Evolutionary conservation across 805 yeast species (phyloP).

Genomic region (Cyberlindnera maritima): DNA sequence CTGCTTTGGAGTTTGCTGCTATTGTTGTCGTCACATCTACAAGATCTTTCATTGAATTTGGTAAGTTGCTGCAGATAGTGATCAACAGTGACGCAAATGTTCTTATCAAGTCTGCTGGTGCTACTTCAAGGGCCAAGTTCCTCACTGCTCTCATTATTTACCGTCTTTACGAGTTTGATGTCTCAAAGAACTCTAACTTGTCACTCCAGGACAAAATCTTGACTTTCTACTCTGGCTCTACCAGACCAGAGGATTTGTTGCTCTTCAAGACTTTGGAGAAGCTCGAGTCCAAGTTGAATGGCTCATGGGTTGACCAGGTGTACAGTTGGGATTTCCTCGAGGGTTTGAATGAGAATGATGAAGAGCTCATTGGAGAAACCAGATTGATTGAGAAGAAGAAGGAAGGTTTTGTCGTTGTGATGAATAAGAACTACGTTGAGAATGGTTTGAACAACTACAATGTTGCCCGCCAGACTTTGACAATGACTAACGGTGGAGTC

Average conservation of each 20-base stretch:
- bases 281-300: conserved; percentile 51
- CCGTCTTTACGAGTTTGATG: conserved; percentile 47
- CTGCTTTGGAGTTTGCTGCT: conserved; percentile 45
- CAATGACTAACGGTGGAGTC: conserved; percentile 17
- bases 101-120: conserved; percentile 30
- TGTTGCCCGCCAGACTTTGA: conserved; percentile 29
- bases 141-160: conserved; percentile 46
- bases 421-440: conserved; percentile 47
- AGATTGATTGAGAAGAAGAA: conserved; percentile 43
- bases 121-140: conserved; percentile 32
- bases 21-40: conserved; percentile 38
- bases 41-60: conserved; percentile 37
- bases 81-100: conserved; percentile 47
- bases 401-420: conserved; percentile 47
- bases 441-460: conserved; percentile 44
- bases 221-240: conserved; percentile 60
- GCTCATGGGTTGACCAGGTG: conserved; percentile 66
- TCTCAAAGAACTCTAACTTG: conserved; percentile 42
- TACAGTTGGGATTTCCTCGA: conserved; percentile 63
- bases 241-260: conserved; percentile 56
- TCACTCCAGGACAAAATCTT: conserved; percentile 50
- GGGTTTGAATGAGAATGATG: conserved; percentile 35
- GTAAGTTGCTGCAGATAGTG: conserved; percentile 60
- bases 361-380: conserved; percentile 47
- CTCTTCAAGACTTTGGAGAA: conserved; percentile 52